Evolutionary conservation across 2,329 filamentous ascomycete species (phyloP).

Genomic region (Exophiala mesophila): DNA sequence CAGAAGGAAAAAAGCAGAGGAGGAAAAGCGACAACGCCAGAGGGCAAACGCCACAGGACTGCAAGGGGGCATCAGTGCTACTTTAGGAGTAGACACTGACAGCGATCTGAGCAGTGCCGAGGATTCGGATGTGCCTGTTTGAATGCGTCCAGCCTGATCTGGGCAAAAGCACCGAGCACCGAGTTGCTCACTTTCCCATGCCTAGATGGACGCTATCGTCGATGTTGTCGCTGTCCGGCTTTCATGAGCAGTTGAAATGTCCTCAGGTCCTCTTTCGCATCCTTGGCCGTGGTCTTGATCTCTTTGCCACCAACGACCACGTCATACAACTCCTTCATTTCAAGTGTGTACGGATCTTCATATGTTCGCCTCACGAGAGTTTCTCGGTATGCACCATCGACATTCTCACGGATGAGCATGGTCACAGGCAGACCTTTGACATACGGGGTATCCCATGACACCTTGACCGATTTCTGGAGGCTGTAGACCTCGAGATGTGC

Average conservation of each 20-base stretch:
- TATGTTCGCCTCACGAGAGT: conserved; percentile 42
- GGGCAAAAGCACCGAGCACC: no score
- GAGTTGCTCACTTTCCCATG: no score
- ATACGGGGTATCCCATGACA: conserved; percentile 55
- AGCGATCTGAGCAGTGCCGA: conserved; percentile 23
- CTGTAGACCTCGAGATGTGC: conserved; percentile 66
- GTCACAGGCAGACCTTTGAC: conserved; percentile 54
- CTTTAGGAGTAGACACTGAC: conserved; percentile 19
- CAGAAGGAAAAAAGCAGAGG: conserved; percentile 25
- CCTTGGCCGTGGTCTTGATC: conserved; percentile 39
- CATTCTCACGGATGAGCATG: conserved; percentile 44
- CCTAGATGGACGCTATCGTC: no score
- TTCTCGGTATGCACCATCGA: conserved; percentile 38
- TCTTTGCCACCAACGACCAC: conserved; percentile 35
- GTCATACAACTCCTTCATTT: conserved; percentile 39
- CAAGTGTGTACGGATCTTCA: conserved; percentile 43
- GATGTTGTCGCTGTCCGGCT: conserved; percentile 20
- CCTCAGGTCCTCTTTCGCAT: conserved; percentile 40
- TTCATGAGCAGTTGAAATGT: conserved; percentile 38
- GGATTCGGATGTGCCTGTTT: conserved; percentile 7
- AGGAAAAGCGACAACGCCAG: conserved; percentile 21
- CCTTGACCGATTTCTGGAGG: conserved; percentile 47
- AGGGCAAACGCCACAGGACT: conserved; percentile 10
- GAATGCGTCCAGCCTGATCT: no score
- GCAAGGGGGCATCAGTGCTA: conserved; percentile 1